Base-by-base conservation (phyloP, 108 stramenopile species). In the Thalassiosira profunda region DNA sequence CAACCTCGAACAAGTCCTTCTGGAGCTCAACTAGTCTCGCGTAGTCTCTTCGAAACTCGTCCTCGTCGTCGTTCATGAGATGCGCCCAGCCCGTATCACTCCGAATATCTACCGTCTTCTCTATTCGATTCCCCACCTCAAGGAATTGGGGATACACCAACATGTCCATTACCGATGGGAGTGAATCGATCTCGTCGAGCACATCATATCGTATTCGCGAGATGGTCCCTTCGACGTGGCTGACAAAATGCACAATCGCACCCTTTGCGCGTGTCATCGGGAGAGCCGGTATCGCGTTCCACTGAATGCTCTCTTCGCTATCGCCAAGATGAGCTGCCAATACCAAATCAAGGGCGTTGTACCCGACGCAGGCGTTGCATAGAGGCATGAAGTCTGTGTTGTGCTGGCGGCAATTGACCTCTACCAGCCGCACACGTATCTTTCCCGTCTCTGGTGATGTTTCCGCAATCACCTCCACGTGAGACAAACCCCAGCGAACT, bases 321-420 rank as follows among this genome's bases (percentile, higher is more conserved):
- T 81, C 82, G 2, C 84, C 90, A 5, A 92, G 71, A 52, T 89
- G 85, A 6, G 92, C 91, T 0, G 81, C 78, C 55, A 91, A 66
- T 7, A 79, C 49, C 83, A 91, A 83, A 42, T 93, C 90, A 25
- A 93, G 72, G 14, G 86, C 84, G 82, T 93, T 91, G 80, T 91
- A 91, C 4, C 94, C 91, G 24, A 92, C 55, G 33, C 83, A 86
- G n/a, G 84, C 82, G 78, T 86, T 87, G 58, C 84, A 80, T 34
- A 96, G 31, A 8, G 91, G 94, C 9, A 73, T 59, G 62, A 93
- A 93, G 33, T 96, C 86, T 57, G 89, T 90, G 58, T 93, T 93
- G 76, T 96, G 95, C 53, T 93, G 92, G 33, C 95, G 80, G 35
- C 86, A 86, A 74, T 96, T 96, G 23, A 96, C 84, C 67, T 96